Conservation (phyloP, 23 red algal species). For the Cyanidium caldarium region DNA sequence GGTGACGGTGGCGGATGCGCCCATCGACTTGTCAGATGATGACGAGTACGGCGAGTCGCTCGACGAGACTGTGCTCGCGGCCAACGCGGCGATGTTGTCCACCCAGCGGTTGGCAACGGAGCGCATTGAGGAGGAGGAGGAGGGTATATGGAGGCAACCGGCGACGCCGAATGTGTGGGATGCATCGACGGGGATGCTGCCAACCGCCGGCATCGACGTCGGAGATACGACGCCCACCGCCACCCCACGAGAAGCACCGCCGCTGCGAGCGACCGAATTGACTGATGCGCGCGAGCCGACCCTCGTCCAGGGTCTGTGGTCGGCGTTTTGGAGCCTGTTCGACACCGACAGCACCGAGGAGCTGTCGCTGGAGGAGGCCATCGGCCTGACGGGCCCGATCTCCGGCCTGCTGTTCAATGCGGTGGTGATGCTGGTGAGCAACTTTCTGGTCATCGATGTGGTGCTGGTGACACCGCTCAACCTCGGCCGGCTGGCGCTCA, state of each 20-base stretch:
- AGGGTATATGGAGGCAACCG: neutral
- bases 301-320: no score
- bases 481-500: neutral
- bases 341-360: neutral
- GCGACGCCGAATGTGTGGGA: neutral
- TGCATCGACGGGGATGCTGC: neutral
- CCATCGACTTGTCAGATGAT: neutral
- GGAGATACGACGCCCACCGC: neutral
- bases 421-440: neutral
- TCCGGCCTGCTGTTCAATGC: neutral
- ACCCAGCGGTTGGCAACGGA: no score
- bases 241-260: neutral
- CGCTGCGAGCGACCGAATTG: neutral
- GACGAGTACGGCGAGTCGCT: no score
- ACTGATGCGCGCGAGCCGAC: no score
- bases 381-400: neutral
- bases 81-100: no score
- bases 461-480: neutral
- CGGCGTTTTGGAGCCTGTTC: neutral
- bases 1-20: neutral
- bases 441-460: neutral
- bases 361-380: neutral
- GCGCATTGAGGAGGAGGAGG: no score
- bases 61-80: no score
- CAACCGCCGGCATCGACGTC: neutral